Evolutionary conservation across 2,329 filamentous ascomycete genomes (phyloP), one percentile per base, ranked within the genome.

Genomic region (Capronia americana): DNA sequence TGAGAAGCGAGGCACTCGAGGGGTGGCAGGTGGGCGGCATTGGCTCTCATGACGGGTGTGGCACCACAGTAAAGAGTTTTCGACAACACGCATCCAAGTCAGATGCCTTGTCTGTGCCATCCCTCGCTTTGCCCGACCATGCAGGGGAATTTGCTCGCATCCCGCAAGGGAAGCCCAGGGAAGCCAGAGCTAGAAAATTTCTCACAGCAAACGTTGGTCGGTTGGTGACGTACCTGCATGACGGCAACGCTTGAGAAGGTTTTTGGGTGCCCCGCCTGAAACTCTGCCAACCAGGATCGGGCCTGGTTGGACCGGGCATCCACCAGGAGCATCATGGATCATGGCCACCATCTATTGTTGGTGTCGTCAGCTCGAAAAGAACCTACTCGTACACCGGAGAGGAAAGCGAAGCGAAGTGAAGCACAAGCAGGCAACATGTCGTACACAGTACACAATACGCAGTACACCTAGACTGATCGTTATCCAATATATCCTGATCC

Each of bases 171-270:
- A n/a, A n/a, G n/a, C n/a, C 24, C 7, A 14, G 57, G 30, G 46
- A 61, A 51, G 12, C 20, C 20, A 51, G 48, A 23, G 48, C 48
- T 26, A 26, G 48, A 51, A 51, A 51, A 51, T 51, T 51, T 51
- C 48, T 51, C 48, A 51, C 20, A 11, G 24, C 48, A 23, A 23
- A 20, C 28, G 28, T 55, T 55, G 53, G 53, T 34, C 48, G 53
- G 17, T 23, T n/a, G 26, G 53, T 55, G 28, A 55, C 53, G 55
- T 61, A 67, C 65, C 65, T 67, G 65, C 65, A 61, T 67, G 30
- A 57, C 17, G 23, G 57, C 17, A 54, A 61, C 26, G 28, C 58
- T 61, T 53, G 58, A 32, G 51, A n/a, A 4, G 11, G n/a, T 11
- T n/a, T 20, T 24, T 53, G 23, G 46, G 30, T 14, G n/a, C 48